Evolutionary conservation across 768 basidiomycete genomes (phyloP), one percentile per base, ranked within the genome.

Genomic region (Kwoniella mangroviensis): DNA sequence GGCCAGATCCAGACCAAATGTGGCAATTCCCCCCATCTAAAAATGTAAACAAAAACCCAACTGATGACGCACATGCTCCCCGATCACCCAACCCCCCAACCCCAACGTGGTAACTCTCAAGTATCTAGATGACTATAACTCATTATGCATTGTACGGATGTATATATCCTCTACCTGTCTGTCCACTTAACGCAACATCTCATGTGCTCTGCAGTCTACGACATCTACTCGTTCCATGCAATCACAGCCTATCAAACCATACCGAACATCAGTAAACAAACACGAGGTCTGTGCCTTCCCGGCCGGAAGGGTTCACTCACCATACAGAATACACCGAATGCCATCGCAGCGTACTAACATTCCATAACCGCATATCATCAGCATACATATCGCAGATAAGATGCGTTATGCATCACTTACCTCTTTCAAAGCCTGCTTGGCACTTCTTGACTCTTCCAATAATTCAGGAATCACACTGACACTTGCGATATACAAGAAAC

Each of bases 401-500:
- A 34, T 34, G 28, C 54, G 28, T 13, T 10, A 22, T 21, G 60
- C 13, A 15, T 40, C n/a, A 42, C 87, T 79, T 81, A 90, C 92
- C 90, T 97, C 94, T 52, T 93, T 91, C 80, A 95, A 82, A n/a
- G 93, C 92, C 84, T 95, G 94, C 80, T 86, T 89, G 62, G 87
- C 91, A 79, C 91, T 92, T 83, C 91, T 92, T 84, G 92, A 94
- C 81, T 95, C 94, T 64, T 89, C 89, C 55, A 96, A 85, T 75
- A 96, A 84, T 69, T 94, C 93, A 76, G 93, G 93, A 69, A 94
- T 85, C 70, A 94, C 93, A 58, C 93, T 92, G 67, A 95, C 94
- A 40, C 92, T 92, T 28, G 93, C 94, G 79, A 96, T 94, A 84
- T 94, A 95, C 77, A 96, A 85, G 85, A 95, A 97, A 19, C 93